Conservation (phyloP, 176 grass and related monocot species). For the Triticum aestivum region IWGSC_CS_RefSeq_v2.1 NC_057798.1:530131647-530132146, state of each 20-base stretch:
- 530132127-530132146: too few relatives aligned
- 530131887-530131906: not conserved
- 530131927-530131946: not conserved
- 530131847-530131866: conserved; percentile 27
- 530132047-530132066: not conserved
- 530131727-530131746: not conserved
- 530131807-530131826: conserved; percentile 27
- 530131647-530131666: not conserved
- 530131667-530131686: not conserved
- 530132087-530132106: not conserved
- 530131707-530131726: not conserved
- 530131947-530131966: not conserved
- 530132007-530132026: not conserved
- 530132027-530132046: not conserved
- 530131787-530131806: conserved; percentile 16
- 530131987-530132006: not conserved
- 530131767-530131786: not conserved
- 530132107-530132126: not conserved
- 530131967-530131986: not conserved
- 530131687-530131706: not conserved
- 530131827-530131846: conserved; percentile 25
- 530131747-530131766: conserved; percentile 24
- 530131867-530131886: not conserved
- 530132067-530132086: not conserved
- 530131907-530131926: not conserved